Base-by-base conservation (phyloP, 768 basidiomycete genomes). In the Podaxis mareebaensis region DNA sequence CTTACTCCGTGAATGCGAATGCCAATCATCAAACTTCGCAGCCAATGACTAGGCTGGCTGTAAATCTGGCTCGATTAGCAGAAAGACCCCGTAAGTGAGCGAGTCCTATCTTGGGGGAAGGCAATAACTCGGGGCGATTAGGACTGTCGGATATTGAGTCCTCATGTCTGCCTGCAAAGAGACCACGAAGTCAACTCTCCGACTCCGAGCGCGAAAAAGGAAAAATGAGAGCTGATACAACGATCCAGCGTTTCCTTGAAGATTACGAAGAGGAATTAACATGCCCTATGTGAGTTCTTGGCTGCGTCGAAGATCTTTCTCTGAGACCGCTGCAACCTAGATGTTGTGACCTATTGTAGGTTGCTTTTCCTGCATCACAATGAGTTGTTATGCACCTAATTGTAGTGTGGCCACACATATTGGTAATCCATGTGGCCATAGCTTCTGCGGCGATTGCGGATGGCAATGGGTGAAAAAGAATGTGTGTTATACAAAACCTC, bases 401-500 rank as follows among this genome's bases (percentile, higher is more conserved):
- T 15, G 38, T 51, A 91, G 90, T 60, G 87, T 83, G 38, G 83
- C 80, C 36, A 78, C 88, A 3, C 85, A 91, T 69, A 65, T 85
- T 28, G 80, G 83, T 24, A 89, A 86, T 68, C 88, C 90, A 2
- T 92, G 91, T 67, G 91, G 91, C 12, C 91, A 92, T 69, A 86
- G 83, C 26, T 83, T 82, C 64, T 92, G 91, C 63, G 91, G 87
- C 7, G 80, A 83, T 46, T 92, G 91, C 68, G 84, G 83, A 11
- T 79, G 82, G 74, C 72, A 77, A 61, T 92, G 90, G 90, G 75
- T 85, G 58, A 67, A 69, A 44, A 78, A 80, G 68, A 84, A 82
- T 60, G 89, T 88, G 63, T 49, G 82, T 38, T 28, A 36, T 53
- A 26, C 17, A 46, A 44, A 44, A 60, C 36, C 55, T 30, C 22